Evolutionary conservation across 2,329 filamentous ascomycete genomes (phyloP), one percentile per base, ranked within the genome.

Genomic region (Trichoderma polysporum): DNA sequence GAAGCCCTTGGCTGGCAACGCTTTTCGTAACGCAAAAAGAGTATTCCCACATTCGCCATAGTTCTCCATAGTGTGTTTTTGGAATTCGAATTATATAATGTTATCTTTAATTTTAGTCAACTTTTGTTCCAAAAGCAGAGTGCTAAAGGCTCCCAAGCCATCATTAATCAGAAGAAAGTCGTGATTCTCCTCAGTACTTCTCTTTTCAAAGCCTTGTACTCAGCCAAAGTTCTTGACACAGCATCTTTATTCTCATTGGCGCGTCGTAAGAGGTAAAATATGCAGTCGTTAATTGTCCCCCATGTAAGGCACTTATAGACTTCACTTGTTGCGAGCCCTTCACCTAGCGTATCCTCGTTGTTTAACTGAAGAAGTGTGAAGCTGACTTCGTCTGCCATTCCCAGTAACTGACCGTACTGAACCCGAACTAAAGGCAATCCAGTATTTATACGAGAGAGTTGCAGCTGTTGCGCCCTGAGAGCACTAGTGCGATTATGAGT

Each of bases 381-480:
- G 45, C 81, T 83, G 19, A 87, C 78, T 69, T 86, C 83, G 62
- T 87, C 85, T 0, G 85, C 84, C 85, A 87, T 87, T 4, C 85
- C 85, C 67, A 85, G 81, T 0, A 87, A 78, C 71, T 87, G 85
- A 0, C 83, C 85, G 69, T 84, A 87, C 4, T 74, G 78, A 3
- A 86, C 76, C 0, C 72, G 68, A 0, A 77, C 72, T 0, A 75
- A 76, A 0, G 75, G 74, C 4, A 76, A 68, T 1, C 73, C 72
- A 9, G 70, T 68, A 2, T 78, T 74, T 0, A 81, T 75, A 0
- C 83, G 79, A 0, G 77, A 15, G 53, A 78, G 71, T 62, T 84
- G 81, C 0, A 83, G 79, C 7, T 76, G 72, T 3, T 79, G 70
- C 10, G 85, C 80, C 2, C 80, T 81, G 39, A 77, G 74, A 1